Evolutionary conservation across 2,329 filamentous ascomycete species (phyloP).

Genomic region (Magnaporthiopsis incrustans): DNA sequence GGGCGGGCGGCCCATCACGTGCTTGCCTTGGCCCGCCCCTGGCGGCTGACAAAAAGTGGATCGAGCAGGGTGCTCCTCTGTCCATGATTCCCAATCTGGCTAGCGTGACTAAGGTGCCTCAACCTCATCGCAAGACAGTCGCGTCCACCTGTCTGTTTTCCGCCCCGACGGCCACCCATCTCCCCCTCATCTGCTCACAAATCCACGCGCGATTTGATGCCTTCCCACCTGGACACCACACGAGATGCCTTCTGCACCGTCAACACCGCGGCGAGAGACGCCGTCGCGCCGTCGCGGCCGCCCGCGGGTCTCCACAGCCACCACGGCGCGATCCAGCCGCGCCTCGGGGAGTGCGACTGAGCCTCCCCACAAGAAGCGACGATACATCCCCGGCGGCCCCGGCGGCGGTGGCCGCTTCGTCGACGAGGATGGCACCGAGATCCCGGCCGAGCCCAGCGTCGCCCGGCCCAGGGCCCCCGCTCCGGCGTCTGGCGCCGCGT

Average conservation of each 20-base stretch:
- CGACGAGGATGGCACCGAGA: constrained; percentile 60
- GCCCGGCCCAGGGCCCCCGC: constrained; percentile 43
- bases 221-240: background rate
- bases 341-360: constrained; percentile 38
- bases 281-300: constrained; percentile 39
- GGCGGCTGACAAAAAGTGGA: constrained; percentile 5
- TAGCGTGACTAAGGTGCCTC: constrained; percentile 5
- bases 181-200: background rate
- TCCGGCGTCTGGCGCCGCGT: background rate
- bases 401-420: constrained; percentile 81
- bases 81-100: background rate
- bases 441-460: constrained; percentile 42
- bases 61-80: background rate
- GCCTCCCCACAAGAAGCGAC: constrained; percentile 60
- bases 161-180: constrained; percentile 1
- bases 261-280: constrained; percentile 12
- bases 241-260: constrained; percentile 3
- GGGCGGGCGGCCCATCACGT: background rate
- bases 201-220: constrained; percentile 3
- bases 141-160: constrained; percentile 6
- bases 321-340: constrained; percentile 24
- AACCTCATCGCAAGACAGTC: constrained; percentile 7
- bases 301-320: constrained; percentile 25
- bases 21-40: background rate
- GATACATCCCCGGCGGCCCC: constrained; percentile 80